These are phyloP conservation scores for Saccharomyces eubayanus DNA, from an alignment of 805 yeast genomes.

Conservation along the genomic window DNA sequence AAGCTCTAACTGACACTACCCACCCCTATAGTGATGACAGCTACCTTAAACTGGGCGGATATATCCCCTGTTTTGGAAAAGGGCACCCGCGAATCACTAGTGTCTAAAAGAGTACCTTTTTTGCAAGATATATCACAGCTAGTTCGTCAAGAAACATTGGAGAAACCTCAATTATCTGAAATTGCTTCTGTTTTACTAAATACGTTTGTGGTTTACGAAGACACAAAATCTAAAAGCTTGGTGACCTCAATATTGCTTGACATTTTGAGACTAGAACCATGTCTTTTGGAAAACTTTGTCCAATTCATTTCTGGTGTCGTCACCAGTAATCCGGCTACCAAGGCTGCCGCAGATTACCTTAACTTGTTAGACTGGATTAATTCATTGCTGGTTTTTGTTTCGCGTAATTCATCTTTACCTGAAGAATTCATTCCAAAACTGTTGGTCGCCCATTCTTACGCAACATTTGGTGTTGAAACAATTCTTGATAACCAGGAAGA, in stretches of 20 bases:
- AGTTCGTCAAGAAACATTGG: slow-evolving; percentile 13
- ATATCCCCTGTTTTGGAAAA: slow-evolving; percentile 15
- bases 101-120: slow-evolving; percentile 24
- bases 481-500: slow-evolving; percentile 21
- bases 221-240: slow-evolving; percentile 38
- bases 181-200: slow-evolving; percentile 35
- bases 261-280: slow-evolving; percentile 30
- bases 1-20: not conserved
- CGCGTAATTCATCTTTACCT: slow-evolving; percentile 19
- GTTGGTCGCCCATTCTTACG: slow-evolving; percentile 33
- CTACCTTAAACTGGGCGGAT: slow-evolving; percentile 16
- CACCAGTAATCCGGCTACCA: slow-evolving; percentile 29
- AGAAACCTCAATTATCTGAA: slow-evolving; percentile 20
- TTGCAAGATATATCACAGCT: slow-evolving; percentile 17
- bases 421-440: slow-evolving; percentile 31
- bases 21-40: not conserved
- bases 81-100: slow-evolving; percentile 17
- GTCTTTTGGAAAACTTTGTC: slow-evolving; percentile 31
- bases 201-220: slow-evolving; percentile 45
- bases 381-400: slow-evolving; percentile 25
- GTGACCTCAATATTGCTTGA: slow-evolving; percentile 35
- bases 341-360: slow-evolving; percentile 50
- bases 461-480: slow-evolving; percentile 23
- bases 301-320: slow-evolving; percentile 33
- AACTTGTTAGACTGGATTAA: slow-evolving; percentile 53